Conservation (phyloP, 495 filamentous ascomycete genomes). For the Hypoxylon perforatum region DNA sequence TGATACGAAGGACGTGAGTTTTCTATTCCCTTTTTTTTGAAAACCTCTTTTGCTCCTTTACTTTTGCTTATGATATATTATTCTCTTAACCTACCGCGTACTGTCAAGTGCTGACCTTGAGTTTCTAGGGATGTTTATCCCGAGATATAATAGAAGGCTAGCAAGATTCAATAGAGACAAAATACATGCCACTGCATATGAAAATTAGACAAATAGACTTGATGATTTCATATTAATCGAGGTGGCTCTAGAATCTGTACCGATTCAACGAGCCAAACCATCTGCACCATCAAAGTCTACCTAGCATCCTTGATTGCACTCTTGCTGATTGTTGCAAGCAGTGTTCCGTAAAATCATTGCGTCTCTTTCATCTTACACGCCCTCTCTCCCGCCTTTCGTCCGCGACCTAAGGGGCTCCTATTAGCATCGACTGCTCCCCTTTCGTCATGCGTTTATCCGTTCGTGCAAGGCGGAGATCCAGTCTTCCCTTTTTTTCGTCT, state of each 20-base stretch:
- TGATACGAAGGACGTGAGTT: constrained; percentile 65
- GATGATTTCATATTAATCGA: constrained; percentile 28
- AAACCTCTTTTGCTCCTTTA: neutral
- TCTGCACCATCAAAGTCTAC: constrained; percentile 25
- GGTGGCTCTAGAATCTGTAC: constrained; percentile 21
- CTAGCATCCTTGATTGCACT: neutral
- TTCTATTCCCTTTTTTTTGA: neutral
- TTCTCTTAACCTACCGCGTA: too few relatives aligned
- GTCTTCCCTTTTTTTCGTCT: constrained; percentile 13
- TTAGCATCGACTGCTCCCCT: constrained; percentile 16
- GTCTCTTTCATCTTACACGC: too few relatives aligned
- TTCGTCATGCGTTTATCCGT: constrained; percentile 11
- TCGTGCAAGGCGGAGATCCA: constrained; percentile 10
- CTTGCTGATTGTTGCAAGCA: neutral
- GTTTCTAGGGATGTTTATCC: constrained; percentile 69
- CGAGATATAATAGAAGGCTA: constrained; percentile 53
- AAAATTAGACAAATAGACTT: constrained; percentile 18
- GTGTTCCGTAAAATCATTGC: neutral
- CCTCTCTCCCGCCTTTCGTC: too few relatives aligned
- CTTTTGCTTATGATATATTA: constrained; percentile 9
- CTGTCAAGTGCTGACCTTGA: neutral
- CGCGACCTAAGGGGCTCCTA: neutral
- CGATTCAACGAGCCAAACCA: constrained; percentile 19
- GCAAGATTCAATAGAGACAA: too few relatives aligned
- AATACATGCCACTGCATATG: neutral